Base-by-base conservation (phyloP, 257 asterid genomes). In the Gentiana macrophylla region DNA sequence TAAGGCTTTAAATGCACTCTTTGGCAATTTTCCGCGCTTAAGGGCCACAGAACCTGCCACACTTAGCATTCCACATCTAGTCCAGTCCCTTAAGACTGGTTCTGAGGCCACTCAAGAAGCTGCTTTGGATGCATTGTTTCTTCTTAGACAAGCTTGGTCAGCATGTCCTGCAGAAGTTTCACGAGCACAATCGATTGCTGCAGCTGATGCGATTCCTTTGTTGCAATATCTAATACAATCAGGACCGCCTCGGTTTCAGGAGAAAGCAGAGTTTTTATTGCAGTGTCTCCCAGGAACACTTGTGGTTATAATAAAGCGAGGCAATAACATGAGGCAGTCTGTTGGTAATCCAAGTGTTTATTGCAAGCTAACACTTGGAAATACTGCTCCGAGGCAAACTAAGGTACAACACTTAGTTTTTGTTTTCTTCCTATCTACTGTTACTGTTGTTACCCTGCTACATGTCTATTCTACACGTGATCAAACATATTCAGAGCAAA, bases 31-130 rank as follows among this genome's bases (percentile, higher is more conserved):
- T 58, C 94, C 98, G 11, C 95, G 97, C 51, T 70, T 92, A 47
- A 79, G 98, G 77, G 97, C 98, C 50, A 79, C 97, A 1, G 97
- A 92, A 68, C 98, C 98, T 53, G 94, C 97, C 63, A 92, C 97
- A 1, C 78, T 87, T 45, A 92, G 98, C 65, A 92, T 92, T 51
- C 98, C 98, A 44, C 97, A 87, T 80, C 77, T 92, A 10, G 98
- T 92, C 50, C 80, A 95, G 3, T 83, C 98, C 70, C 95, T 87
- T 4, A 87, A 92, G 84, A 92, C 90, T 56, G 94, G 94, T 15
- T 79, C 94, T 2, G 97, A 92, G 80, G 94, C 93, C 53, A 79
- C 94, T 59, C 98, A 92, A 83, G 98, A 92, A 80, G 97, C 98
- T 62, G 95, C 98, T 35, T 81, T 92, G 80, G 98, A 92, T 60